Percentiles rank a stretch among this genome's conserved stretches.
These are phyloP conservation scores for Pleomassaria siparia DNA, from an alignment of 2,329 filamentous ascomycete genomes.

Conservation along the genomic window DNA sequence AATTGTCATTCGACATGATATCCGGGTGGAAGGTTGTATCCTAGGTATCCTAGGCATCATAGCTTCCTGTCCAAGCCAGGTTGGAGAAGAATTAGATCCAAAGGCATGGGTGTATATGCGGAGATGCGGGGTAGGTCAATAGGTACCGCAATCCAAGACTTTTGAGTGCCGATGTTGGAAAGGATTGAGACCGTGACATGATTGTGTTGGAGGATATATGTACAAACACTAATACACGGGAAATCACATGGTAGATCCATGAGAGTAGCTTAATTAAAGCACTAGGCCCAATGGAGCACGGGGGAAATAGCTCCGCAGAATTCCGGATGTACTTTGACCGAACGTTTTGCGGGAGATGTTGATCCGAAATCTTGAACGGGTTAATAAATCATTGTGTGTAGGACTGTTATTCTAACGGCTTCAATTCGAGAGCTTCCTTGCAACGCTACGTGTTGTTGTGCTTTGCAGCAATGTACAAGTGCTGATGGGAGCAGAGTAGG, in stretches of 20 bases:
- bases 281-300: neutral
- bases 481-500: too few relatives aligned
- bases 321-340: neutral
- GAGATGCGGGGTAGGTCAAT: conserved; percentile 1
- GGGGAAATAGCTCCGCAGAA: neutral
- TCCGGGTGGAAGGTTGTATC: neutral
- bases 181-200: neutral
- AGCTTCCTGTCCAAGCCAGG: neutral
- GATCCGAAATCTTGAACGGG: neutral
- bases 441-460: too few relatives aligned
- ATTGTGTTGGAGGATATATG: neutral
- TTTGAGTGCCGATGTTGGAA: neutral
- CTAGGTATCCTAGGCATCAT: neutral
- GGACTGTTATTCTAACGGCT: neutral
- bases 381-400: too few relatives aligned
- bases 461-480: neutral
- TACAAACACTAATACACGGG: neutral
- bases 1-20: neutral
- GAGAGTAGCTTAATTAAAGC: neutral
- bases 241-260: neutral
- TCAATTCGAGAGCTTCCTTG: neutral
- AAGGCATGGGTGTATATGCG: conserved; percentile 1
- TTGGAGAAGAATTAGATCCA: conserved; percentile 1
- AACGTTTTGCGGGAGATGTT: neutral
- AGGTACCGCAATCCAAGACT: neutral